Evolutionary conservation across 768 basidiomycete genomes (phyloP).

Genomic region (Suillus subluteus): DNA sequence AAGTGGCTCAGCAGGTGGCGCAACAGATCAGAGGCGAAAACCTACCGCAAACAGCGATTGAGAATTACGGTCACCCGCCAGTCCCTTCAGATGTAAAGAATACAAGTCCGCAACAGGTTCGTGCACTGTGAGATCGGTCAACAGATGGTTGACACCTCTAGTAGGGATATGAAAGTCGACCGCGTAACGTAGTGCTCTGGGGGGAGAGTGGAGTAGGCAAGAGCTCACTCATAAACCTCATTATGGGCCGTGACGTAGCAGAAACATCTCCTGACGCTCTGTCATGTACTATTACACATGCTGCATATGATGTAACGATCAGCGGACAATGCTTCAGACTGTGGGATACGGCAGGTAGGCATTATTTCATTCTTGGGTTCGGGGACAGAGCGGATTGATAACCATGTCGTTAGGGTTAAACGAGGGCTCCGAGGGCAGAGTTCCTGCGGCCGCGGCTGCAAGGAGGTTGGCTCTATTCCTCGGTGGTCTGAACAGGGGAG

Average conservation of each 20-base stretch:
- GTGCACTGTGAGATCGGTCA: neutral
- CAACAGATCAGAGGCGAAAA: neutral
- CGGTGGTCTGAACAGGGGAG: conserved; percentile 28
- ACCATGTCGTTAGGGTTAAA: conserved; percentile 27
- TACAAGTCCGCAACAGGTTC: neutral
- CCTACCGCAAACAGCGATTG: too few species aligned
- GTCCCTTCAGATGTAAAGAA: neutral
- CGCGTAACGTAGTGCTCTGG: conserved; percentile 42
- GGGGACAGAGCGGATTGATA: neutral
- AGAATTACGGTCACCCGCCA: too few species aligned
- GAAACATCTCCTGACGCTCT: conserved; percentile 31
- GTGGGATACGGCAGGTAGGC: conserved; percentile 37
- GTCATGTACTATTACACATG: conserved; percentile 41
- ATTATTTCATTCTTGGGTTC: neutral
- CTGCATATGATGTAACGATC: conserved; percentile 26
- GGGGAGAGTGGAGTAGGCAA: conserved; percentile 48
- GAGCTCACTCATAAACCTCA: conserved; percentile 48
- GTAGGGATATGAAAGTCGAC: neutral
- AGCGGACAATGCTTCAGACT: conserved; percentile 22
- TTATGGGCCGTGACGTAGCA: conserved; percentile 34
- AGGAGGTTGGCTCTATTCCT: conserved; percentile 35
- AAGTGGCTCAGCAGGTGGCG: conserved; percentile 1
- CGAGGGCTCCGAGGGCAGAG: conserved; percentile 33
- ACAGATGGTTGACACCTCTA: neutral
- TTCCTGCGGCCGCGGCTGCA: conserved; percentile 30